phyloP scores from a whole-genome alignment of 2,329 filamentous ascomycete species.

The Penicillium sp. region DNA sequence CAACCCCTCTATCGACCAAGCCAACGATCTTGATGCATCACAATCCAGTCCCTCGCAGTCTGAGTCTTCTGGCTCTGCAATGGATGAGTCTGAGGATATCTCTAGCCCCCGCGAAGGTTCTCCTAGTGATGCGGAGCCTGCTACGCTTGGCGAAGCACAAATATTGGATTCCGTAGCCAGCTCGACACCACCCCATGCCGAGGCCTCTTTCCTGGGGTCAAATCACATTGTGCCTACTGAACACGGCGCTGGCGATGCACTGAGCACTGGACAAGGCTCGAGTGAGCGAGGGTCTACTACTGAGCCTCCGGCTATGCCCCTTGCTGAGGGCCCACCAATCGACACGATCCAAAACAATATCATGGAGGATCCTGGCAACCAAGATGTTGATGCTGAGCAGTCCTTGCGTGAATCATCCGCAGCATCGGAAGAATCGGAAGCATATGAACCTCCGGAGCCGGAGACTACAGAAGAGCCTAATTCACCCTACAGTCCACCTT shows the following conservation, averaged over 20 bases:
- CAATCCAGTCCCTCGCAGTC: conserved; percentile 20
- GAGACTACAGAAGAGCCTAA: conserved; percentile 26
- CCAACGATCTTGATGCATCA: conserved; percentile 11
- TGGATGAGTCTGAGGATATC: conserved; percentile 40
- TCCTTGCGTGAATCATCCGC: conserved; percentile 25
- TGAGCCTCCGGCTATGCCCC: neutral
- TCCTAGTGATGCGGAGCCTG: conserved; percentile 17
- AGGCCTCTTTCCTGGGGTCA: neutral
- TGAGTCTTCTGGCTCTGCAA: conserved; percentile 35
- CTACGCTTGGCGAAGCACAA: neutral
- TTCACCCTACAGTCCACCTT: conserved; percentile 41
- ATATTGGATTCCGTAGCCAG: neutral
- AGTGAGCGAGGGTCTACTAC: neutral
- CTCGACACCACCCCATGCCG: neutral
- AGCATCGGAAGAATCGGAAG: conserved; percentile 46
- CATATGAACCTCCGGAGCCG: conserved; percentile 57
- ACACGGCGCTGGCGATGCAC: neutral
- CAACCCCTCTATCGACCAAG: neutral
- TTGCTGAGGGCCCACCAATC: conserved; percentile 6
- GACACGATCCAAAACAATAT: conserved; percentile 5
- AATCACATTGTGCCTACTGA: neutral
- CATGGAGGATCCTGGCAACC: conserved; percentile 10
- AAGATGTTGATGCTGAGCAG: conserved; percentile 1
- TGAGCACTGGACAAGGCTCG: neutral
- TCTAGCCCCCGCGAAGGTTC: conserved; percentile 13